Evolutionary conservation across 768 basidiomycete genomes (phyloP).

Genomic region (Collybia sp.): DNA sequence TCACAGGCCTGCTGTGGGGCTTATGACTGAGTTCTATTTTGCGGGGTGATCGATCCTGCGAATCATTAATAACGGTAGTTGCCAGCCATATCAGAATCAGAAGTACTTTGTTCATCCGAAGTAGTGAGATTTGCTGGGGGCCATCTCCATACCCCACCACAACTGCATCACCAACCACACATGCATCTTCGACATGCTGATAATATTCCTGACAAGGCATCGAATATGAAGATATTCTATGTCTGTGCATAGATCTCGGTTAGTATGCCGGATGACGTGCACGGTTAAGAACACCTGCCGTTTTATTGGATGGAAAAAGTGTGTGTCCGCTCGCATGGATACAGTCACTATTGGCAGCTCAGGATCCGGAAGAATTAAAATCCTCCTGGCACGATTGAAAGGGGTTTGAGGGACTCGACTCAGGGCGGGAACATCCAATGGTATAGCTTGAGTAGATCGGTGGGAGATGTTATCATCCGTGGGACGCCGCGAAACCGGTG

Average conservation of each 20-base stretch:
- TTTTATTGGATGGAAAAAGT: constrained; percentile 31
- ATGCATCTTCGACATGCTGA: constrained; percentile 42
- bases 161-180: constrained; percentile 32
- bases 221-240: constrained; percentile 30
- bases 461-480: constrained; percentile 2
- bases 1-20: constrained; percentile 10
- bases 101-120: constrained; percentile 23
- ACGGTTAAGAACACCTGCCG: constrained; percentile 17
- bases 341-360: constrained; percentile 33
- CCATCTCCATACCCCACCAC: constrained; percentile 40
- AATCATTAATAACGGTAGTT: neutral
- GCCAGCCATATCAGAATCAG: neutral
- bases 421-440: neutral
- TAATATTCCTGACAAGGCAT: constrained; percentile 28
- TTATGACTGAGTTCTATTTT: constrained; percentile 23
- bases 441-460: neutral
- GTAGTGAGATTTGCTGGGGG: constrained; percentile 35
- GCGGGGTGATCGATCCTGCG: constrained; percentile 20
- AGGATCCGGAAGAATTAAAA: constrained; percentile 17
- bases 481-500: neutral
- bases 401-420: constrained; percentile 7
- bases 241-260: constrained; percentile 19
- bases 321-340: constrained; percentile 41
- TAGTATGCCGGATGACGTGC: constrained; percentile 1
- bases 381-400: constrained; percentile 20